phyloP scores from a whole-genome alignment of 106 monocot genomes.

The Triglochin maritima region DNA sequence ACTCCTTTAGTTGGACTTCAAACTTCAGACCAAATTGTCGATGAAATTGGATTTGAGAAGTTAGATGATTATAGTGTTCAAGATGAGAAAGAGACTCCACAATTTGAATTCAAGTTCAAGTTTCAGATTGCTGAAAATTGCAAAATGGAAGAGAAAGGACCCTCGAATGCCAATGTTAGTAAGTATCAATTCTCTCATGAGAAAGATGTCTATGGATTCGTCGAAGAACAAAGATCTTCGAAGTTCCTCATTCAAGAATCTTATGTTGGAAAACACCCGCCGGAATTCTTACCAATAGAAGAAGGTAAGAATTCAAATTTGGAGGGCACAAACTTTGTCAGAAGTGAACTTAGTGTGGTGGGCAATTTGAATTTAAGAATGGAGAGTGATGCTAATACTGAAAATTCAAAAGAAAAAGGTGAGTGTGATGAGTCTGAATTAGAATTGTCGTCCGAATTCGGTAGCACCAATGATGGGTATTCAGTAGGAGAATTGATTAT shows the following conservation, averaged over 20 bases:
- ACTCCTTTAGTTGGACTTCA: neutral
- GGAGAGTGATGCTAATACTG: too few relatives aligned
- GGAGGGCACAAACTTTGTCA: neutral
- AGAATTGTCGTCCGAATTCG: conserved; percentile 23
- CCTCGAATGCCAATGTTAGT: conserved; percentile 7
- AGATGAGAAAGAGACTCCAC: conserved; percentile 14
- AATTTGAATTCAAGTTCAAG: conserved; percentile 54
- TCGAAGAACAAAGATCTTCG: conserved; percentile 20
- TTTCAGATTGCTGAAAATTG: conserved; percentile 18
- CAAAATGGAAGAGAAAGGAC: neutral
- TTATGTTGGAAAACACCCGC: neutral
- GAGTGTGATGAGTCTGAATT: neutral
- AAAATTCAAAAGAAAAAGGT: conserved; percentile 3
- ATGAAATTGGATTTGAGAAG: neutral
- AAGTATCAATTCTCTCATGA: conserved; percentile 27
- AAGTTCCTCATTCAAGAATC: conserved; percentile 29
- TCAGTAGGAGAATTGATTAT: conserved; percentile 40
- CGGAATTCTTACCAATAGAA: neutral
- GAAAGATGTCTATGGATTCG: conserved; percentile 31
- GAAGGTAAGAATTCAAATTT: neutral
- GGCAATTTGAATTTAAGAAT: too few relatives aligned
- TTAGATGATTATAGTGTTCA: too few relatives aligned
- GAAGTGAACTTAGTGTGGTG: neutral
- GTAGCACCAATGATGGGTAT: conserved; percentile 43
- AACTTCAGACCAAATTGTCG: neutral